Conservation (phyloP, 2,329 filamentous ascomycete species). For the Exophiala oligosperma region DNA sequence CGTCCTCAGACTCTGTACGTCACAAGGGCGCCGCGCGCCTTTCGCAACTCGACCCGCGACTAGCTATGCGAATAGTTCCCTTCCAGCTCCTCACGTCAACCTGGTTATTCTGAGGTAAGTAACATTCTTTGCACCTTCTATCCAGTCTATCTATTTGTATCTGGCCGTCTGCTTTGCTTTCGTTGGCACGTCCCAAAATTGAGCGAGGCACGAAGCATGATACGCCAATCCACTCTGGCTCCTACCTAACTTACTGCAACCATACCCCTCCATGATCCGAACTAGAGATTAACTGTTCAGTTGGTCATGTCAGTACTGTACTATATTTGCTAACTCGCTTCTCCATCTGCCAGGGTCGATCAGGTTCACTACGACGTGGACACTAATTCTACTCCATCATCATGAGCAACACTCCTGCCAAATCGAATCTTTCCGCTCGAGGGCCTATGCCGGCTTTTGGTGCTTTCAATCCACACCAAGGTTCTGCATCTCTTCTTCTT, state of each 20-base stretch:
- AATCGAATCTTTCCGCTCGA: constrained; percentile 21
- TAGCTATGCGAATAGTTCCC: neutral
- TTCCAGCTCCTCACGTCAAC: neutral
- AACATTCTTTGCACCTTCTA: neutral
- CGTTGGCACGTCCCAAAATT: too few species aligned
- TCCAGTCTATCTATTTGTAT: too few species aligned
- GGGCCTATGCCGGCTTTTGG: constrained; percentile 29
- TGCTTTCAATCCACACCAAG: constrained; percentile 34
- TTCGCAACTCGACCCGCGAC: neutral
- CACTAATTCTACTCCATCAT: constrained; percentile 3
- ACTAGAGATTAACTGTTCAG: too few species aligned
- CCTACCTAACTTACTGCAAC: too few species aligned
- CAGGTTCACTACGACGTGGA: neutral
- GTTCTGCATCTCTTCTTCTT: constrained; percentile 66
- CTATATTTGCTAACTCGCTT: constrained; percentile 4
- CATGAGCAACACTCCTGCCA: constrained; percentile 25
- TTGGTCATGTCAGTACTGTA: neutral
- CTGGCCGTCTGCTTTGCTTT: too few species aligned
- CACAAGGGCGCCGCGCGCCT: neutral
- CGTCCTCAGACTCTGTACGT: neutral
- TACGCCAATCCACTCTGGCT: too few species aligned
- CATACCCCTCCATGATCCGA: too few species aligned
- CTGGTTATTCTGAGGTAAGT: neutral
- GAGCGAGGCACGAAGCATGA: too few species aligned
- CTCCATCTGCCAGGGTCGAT: neutral